Evolutionary conservation across 192 early-diverging fungal genomes (phyloP).

Genomic region (Rhizoclosmatium sp.): DNA sequence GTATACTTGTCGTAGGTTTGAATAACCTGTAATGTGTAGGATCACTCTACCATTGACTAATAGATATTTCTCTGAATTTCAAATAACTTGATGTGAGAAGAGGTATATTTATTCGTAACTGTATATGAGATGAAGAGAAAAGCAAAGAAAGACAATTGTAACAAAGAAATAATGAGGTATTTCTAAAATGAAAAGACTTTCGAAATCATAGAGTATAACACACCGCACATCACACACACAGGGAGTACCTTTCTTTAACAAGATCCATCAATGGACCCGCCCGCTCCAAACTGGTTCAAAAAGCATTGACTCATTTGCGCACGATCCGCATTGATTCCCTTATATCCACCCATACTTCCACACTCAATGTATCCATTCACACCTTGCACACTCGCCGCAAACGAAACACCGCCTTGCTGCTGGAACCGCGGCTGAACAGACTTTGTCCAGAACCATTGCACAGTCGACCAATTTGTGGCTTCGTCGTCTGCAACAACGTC

Average conservation of each 20-base stretch:
- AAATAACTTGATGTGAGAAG: no score
- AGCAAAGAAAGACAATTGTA: no score
- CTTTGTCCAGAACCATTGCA: constrained; percentile 10
- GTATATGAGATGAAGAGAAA: no score
- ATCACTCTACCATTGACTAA: no score
- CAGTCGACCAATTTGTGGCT: neutral
- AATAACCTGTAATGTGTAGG: no score
- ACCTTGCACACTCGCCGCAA: neutral
- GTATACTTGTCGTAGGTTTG: no score
- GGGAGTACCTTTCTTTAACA: neutral
- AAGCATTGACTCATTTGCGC: constrained; percentile 17
- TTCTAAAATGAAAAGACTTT: no score
- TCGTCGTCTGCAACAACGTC: neutral
- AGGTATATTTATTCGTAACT: no score
- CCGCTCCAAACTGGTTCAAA: constrained; percentile 17
- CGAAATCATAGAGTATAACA: no score
- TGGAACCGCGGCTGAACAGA: constrained; percentile 6
- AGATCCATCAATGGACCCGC: neutral
- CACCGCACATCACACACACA: no score
- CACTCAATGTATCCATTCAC: constrained; percentile 32
- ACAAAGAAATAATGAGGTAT: no score
- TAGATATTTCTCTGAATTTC: no score
- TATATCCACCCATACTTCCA: neutral
- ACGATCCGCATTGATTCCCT: neutral
- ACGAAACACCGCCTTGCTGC: neutral